Evolutionary conservation across 1,139 yeast genomes (phyloP), one percentile per base, ranked within the genome.

Genomic region (Suhomyces choctaworum): DNA sequence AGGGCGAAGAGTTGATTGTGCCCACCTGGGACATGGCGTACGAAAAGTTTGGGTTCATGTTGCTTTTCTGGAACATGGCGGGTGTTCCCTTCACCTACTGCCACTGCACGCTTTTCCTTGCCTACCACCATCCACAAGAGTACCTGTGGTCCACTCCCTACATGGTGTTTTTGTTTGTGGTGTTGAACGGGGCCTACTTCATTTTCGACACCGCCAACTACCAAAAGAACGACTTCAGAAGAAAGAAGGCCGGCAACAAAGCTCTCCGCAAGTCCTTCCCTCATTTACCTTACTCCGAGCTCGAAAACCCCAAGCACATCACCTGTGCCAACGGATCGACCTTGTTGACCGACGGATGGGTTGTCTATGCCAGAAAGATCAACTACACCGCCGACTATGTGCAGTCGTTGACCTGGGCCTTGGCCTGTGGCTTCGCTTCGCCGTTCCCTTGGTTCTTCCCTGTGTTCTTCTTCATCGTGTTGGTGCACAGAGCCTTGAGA

Each of bases 11-110:
- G 60, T 72, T 90, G 52, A 90, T 92, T 60, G 96, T 90, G 41
- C 96, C 97, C 46, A 84, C 96, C 13, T 92, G 98, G 98, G 98
- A 92, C 62, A 90, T 92, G 97, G 97, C 96, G 30, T 92, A 92
- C 62, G 98, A 92, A 62, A 92, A 94, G 66, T 92, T 92, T 53
- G 98, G 98, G 9, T 92, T 94, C 70, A 89, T 92, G 97, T 78
- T 92, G 49, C 80, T 90, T 51, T 92, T 92, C 73, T 92, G 98
- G 98, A 92, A 92, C 68, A 88, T 92, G 62, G 96, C 97, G 24
- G 98, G 98, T 52, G 98, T 92, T 26, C 98, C 98, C 34, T 92
- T 82, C 78, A 92, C 97, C 32, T 92, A 92, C 70, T 88, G 96
- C 64, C 96, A 89, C 60, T 84, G 95, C 62, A 86, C 96, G 8